Evolutionary conservation across 805 yeast genomes (phyloP).

Genomic region (Saccharomycodes ludwigii): DNA sequence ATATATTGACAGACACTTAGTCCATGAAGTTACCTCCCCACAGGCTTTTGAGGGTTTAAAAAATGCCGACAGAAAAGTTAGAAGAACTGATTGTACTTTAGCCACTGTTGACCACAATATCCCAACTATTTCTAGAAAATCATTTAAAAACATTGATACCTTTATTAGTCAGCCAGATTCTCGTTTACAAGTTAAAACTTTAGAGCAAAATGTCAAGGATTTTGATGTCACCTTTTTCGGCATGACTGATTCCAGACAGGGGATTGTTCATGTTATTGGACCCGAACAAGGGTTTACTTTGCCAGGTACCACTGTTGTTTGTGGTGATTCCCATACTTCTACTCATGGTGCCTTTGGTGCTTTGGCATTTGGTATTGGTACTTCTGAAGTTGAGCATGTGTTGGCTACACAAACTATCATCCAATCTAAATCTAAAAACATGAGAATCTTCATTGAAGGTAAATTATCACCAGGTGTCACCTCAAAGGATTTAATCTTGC

Average conservation of each 20-base stretch:
- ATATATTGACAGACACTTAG: slow-evolving; percentile 93
- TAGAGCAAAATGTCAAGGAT: slow-evolving; percentile 84
- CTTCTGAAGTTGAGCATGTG: slow-evolving; percentile 98
- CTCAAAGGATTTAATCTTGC: slow-evolving; percentile 88
- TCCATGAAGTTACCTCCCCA: slow-evolving; percentile 98
- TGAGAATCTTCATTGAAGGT: slow-evolving; percentile 82
- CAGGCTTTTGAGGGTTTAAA: slow-evolving; percentile 96
- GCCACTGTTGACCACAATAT: slow-evolving; percentile 97
- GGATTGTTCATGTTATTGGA: slow-evolving; percentile 96
- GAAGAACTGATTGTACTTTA: slow-evolving; percentile 86
- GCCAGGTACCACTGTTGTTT: slow-evolving; percentile 97
- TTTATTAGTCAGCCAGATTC: slow-evolving; percentile 89
- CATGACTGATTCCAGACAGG: slow-evolving; percentile 89
- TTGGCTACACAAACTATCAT: slow-evolving; percentile 93
- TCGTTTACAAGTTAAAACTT: slow-evolving; percentile 79
- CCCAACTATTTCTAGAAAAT: slow-evolving; percentile 81
- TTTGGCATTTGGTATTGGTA: slow-evolving; percentile 96
- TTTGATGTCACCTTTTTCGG: slow-evolving; percentile 90
- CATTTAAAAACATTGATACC: slow-evolving; percentile 58
- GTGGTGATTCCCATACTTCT: slow-evolving; percentile 98
- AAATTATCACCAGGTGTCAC: slow-evolving; percentile 81
- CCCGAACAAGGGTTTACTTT: slow-evolving; percentile 98
- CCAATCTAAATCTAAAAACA: slow-evolving; percentile 91
- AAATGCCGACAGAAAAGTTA: slow-evolving; percentile 76
- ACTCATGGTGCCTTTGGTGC: slow-evolving; percentile 99